Evolutionary conservation across 768 basidiomycete genomes (phyloP), one percentile per base, ranked within the genome.

Genomic region (Pulveroboletus sp.): DNA sequence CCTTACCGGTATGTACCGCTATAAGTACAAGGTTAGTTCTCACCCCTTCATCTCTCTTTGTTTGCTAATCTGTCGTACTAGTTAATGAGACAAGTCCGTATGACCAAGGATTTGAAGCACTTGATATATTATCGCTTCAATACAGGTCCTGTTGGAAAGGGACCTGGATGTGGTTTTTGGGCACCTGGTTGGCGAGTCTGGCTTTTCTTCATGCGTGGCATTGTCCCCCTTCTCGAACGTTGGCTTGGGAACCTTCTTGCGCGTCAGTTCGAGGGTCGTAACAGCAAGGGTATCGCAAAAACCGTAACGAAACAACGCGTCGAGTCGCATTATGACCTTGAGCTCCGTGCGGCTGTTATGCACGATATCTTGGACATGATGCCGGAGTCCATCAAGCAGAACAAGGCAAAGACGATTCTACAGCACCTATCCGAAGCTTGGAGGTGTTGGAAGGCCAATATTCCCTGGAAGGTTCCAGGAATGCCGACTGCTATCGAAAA

Each of bases 361-460:
- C 95, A 97, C 72, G 95, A 99, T 69, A 98, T 99, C 59, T 76
- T 99, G 59, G 95, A 98, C 74, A 97, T 98, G 95, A 97, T 98
- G 95, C 96, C 96, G 7, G 96, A 98, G 69, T 93, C 90, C 2
- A 94, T 98, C 76, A 94, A 94, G 72, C 93, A 94, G 71, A 99
- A 98, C 73, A 98, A 99, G 76, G 85, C 93, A n/a, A 99, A 99
- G 77, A 98, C 96, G 11, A 98, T 99, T 57, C 64, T 99, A 65
- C 96, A 99, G 68, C 96, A 98, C 67, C 72, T 98, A 58, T 96
- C 94, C 4, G 96, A 98, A 67, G 96, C 95, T 10, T 98, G 96
- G 96, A 79, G 95, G 59, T 97, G 94, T 71, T 93, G 90, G 90
- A 93, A 93, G 69, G 90, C 90, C 4, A 93, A 93, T 63, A 93